Evolutionary conservation across 805 yeast species (phyloP).

Genomic region (Ogataea ramenticola): DNA sequence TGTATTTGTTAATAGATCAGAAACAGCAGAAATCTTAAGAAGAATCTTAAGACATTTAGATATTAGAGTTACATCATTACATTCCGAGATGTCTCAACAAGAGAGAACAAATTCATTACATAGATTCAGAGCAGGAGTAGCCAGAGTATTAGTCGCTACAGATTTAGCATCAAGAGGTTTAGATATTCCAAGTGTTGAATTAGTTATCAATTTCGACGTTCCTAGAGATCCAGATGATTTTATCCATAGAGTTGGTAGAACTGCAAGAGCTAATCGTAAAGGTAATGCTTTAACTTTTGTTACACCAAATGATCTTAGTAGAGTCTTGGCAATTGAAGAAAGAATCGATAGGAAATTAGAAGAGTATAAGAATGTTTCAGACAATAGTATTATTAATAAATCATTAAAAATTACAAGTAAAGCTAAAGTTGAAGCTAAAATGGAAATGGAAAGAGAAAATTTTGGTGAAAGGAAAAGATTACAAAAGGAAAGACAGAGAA

Average conservation of each 20-base stretch:
- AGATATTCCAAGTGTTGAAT: constrained; percentile 75
- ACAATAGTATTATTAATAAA: constrained; percentile 67
- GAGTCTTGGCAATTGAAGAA: constrained; percentile 81
- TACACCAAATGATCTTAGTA: constrained; percentile 74
- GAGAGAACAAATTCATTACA: constrained; percentile 90
- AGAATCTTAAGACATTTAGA: constrained; percentile 69
- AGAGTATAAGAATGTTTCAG: constrained; percentile 63
- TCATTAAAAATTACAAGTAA: constrained; percentile 63
- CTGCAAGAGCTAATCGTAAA: constrained; percentile 92
- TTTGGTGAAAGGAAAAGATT: constrained; percentile 58
- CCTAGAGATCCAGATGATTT: constrained; percentile 83
- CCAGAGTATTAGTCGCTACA: constrained; percentile 86
- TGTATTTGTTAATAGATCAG: constrained; percentile 86
- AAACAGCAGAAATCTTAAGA: constrained; percentile 81
- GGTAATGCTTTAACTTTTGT: constrained; percentile 83
- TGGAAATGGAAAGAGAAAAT: constrained; percentile 89
- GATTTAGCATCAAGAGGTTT: constrained; percentile 91
- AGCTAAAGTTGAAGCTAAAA: constrained; percentile 83
- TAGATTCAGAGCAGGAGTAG: constrained; percentile 90
- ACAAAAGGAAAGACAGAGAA: constrained; percentile 13
- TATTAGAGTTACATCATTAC: constrained; percentile 80
- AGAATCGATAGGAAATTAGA: constrained; percentile 76
- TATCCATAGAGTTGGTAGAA: constrained; percentile 88
- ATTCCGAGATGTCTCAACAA: constrained; percentile 89
- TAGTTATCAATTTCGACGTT: constrained; percentile 71